These are phyloP conservation scores for Diddensiella caesifluorescens DNA, from an alignment of 805 yeast species.

Conservation along the genomic window DNA sequence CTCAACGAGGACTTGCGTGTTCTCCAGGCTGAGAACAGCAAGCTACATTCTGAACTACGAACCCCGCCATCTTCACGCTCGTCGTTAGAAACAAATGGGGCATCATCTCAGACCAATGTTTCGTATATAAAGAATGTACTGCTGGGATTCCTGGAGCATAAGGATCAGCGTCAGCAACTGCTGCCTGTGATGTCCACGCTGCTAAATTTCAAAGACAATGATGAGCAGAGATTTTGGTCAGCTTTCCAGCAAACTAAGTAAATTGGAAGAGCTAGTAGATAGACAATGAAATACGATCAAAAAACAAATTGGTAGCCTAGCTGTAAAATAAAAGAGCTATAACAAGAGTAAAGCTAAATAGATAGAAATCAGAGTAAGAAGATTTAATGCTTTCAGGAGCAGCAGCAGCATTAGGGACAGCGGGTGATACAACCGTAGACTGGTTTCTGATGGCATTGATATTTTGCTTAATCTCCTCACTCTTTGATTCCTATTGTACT, in stretches of 20 bases:
- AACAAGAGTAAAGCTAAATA: too few relatives aligned
- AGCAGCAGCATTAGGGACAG: too few relatives aligned
- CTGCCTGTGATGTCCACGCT: slow-evolving; percentile 81
- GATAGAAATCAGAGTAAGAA: too few relatives aligned
- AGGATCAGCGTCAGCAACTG: slow-evolving; percentile 80
- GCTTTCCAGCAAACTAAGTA: slow-evolving; percentile 33
- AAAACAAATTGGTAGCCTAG: too few relatives aligned
- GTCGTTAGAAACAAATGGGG: slow-evolving; percentile 8
- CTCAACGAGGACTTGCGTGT: slow-evolving; percentile 31
- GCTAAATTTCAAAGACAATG: slow-evolving; percentile 61
- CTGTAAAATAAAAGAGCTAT: too few relatives aligned
- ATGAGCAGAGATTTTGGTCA: slow-evolving; percentile 63
- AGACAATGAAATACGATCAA: too few relatives aligned
- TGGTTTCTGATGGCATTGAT: too few relatives aligned
- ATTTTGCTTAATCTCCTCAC: neutral
- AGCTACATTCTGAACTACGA: slow-evolving; percentile 15
- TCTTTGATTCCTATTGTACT: slow-evolving; percentile 2
- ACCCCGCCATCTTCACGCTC: neutral
- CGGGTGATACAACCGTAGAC: too few relatives aligned
- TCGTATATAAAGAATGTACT: slow-evolving; percentile 85
- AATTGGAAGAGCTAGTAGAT: too few relatives aligned
- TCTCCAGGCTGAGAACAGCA: slow-evolving; percentile 24
- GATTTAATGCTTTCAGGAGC: too few relatives aligned
- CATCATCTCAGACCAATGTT: slow-evolving; percentile 44
- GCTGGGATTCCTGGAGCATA: slow-evolving; percentile 86